These are phyloP conservation scores for Curvularia spicifera DNA, from an alignment of 2,329 filamentous ascomycete species.

Conservation along the genomic window DNA sequence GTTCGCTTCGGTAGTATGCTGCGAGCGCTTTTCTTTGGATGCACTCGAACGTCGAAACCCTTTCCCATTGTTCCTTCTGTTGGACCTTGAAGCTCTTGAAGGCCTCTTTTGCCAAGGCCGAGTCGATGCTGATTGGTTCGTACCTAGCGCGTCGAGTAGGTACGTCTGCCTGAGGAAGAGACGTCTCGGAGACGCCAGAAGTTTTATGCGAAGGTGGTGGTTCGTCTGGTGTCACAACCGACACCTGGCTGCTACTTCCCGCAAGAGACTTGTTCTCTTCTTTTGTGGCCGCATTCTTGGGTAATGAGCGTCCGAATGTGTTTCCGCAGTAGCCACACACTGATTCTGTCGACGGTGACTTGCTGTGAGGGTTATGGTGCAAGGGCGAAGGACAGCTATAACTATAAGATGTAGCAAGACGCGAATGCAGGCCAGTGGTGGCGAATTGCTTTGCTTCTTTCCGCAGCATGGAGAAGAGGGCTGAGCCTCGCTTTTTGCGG, in stretches of 20 bases:
- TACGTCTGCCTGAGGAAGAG: conserved; percentile 14
- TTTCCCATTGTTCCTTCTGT: conserved; percentile 42
- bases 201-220: conserved; percentile 17
- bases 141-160: conserved; percentile 20
- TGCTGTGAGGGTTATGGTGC: conserved; percentile 34
- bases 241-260: conserved; percentile 14
- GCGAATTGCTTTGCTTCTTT: conserved; percentile 37
- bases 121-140: conserved; percentile 29
- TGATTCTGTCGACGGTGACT: conserved; percentile 33
- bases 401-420: conserved; percentile 23
- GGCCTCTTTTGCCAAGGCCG: conserved; percentile 35
- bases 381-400: conserved; percentile 37
- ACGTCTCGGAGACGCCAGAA: conserved; percentile 13
- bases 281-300: conserved; percentile 49
- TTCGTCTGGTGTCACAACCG: conserved; percentile 30
- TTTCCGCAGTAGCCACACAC: conserved; percentile 49
- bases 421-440: not conserved
- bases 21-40: conserved; percentile 43
- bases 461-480: conserved; percentile 44
- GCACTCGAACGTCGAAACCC: conserved; percentile 41
- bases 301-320: conserved; percentile 49
- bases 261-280: conserved; percentile 47
- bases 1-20: conserved; percentile 32
- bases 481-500: conserved; percentile 39
- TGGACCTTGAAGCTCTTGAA: conserved; percentile 34